A percentile compares a stretch with the other conserved stretches of the same genome.
Conservation (phyloP, 2,329 filamentous ascomycete species). For the Phialophora tarda region DNA sequence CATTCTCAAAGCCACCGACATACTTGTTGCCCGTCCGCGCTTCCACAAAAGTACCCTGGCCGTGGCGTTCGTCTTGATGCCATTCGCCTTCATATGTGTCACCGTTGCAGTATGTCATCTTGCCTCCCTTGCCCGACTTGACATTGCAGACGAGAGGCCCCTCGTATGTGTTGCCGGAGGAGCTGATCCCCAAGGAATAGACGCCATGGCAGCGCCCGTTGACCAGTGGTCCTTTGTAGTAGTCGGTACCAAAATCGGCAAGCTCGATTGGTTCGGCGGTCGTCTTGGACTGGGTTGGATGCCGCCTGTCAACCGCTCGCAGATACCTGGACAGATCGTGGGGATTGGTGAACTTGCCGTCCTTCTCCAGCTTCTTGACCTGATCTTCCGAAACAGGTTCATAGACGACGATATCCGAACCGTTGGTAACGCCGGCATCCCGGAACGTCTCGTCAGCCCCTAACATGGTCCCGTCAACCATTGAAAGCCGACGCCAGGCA, state of each 20-base stretch:
- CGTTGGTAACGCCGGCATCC: slow-evolving; percentile 43
- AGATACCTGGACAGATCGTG: slow-evolving; percentile 29
- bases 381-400: slow-evolving; percentile 48
- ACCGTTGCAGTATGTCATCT: slow-evolving; percentile 62
- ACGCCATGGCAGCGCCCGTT: slow-evolving; percentile 60
- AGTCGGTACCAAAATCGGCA: slow-evolving; percentile 59
- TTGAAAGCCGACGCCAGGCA: slow-evolving; percentile 49
- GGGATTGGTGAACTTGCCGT: slow-evolving; percentile 41
- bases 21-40: slow-evolving; percentile 65
- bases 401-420: slow-evolving; percentile 50
- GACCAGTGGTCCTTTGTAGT: slow-evolving; percentile 60
- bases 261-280: slow-evolving; percentile 48
- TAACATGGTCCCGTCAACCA: slow-evolving; percentile 46
- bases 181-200: slow-evolving; percentile 57
- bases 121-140: slow-evolving; percentile 60
- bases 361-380: slow-evolving; percentile 38
- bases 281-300: slow-evolving; percentile 34
- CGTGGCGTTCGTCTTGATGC: slow-evolving; percentile 56
- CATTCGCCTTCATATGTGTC: slow-evolving; percentile 57
- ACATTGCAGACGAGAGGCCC: slow-evolving; percentile 60
- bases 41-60: slow-evolving; percentile 63
- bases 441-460: slow-evolving; percentile 40
- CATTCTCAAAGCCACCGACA: slow-evolving; percentile 65
- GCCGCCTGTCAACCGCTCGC: slow-evolving; percentile 34
- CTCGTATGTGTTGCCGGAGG: slow-evolving; percentile 61